These are phyloP conservation scores for Casuarina cunninghamiana DNA, from an alignment of 306 rosid genomes.

Conservation along the genomic window DNA sequence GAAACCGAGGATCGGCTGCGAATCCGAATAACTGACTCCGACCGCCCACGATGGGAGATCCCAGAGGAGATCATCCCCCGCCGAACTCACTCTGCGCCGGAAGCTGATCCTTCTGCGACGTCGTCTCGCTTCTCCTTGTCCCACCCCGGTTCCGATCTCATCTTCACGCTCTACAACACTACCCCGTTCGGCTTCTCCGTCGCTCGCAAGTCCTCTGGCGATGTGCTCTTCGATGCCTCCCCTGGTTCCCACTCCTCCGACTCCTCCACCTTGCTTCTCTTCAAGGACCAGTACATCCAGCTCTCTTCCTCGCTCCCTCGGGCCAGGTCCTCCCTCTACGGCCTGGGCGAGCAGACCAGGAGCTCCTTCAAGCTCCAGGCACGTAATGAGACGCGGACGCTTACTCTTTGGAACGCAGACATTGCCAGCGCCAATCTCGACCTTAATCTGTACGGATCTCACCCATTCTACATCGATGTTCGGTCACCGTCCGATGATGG, in stretches of 20 bases:
- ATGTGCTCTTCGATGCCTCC: constrained; percentile 54
- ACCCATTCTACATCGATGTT: constrained; percentile 81
- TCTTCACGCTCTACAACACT: constrained; percentile 61
- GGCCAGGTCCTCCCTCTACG: constrained; percentile 52
- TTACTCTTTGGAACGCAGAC: constrained; percentile 71
- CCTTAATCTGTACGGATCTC: constrained; percentile 77
- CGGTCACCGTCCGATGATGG: constrained; percentile 50
- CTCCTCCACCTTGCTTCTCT: constrained; percentile 47
- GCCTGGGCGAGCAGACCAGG: constrained; percentile 78
- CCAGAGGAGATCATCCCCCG: constrained; percentile 56
- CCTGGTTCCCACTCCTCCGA: constrained; percentile 31
- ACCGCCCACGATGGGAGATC: constrained; percentile 67
- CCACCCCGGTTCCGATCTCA: constrained; percentile 55
- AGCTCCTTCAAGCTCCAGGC: constrained; percentile 54
- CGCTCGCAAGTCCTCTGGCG: constrained; percentile 58
- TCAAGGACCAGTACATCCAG: constrained; percentile 76
- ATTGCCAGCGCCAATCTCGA: constrained; percentile 41
- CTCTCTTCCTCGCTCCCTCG: constrained; percentile 65
- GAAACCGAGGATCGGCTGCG: constrained; percentile 57
- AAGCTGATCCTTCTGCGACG: neutral
- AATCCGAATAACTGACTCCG: constrained; percentile 54
- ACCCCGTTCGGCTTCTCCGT: constrained; percentile 73
- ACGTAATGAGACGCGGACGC: constrained; percentile 37
- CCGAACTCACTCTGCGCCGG: constrained; percentile 15
- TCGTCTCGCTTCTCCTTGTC: constrained; percentile 9